Base-by-base conservation (phyloP, 805 yeast genomes). In the Candida germanica region DNA sequence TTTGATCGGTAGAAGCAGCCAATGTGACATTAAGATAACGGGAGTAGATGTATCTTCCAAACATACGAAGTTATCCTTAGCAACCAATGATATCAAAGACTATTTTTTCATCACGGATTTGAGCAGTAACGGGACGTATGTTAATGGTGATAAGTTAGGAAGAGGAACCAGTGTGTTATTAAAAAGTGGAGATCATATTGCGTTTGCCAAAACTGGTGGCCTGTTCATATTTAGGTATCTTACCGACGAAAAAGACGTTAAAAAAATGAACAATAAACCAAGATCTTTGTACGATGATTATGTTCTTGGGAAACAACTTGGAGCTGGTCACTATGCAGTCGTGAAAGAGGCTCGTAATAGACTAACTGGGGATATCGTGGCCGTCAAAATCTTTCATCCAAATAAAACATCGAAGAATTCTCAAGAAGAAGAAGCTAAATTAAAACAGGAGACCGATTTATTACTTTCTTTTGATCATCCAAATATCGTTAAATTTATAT, bases 251-350 rank as follows among this genome's bases (percentile, higher is more conserved):
- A 33, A 55, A 42, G 33, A 22, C 6, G 48, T 37, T 35, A 47
- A 36, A 37, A n/a, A 44, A 29, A 23, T 36, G 36, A 31, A 47
- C 36, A 42, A 36, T 28, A 41, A 30, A 42, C 55, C 36, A n/a
- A 46, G 42, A 18, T 67, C 82, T 2, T 77, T 83, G 36, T 76
- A 72, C 42, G 84, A 80, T 49, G 71, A 73, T 38, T 76, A 75
- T 47, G 63, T 73, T 5, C 40, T 76, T 13, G 86, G 85, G 0
- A 68, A 65, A 37, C 76, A 79, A 44, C 58, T 84, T 15, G 93
- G 93, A 0, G 61, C 82, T 3, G 93, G 93, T 0, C 91, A 84
- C 57, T 84, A 84, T 50, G 91, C 93, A 0, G 77, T 78, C n/a
- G 93, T 84, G 3, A 80, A 78, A 51, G 85, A 81, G 46, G 87